Conservation (phyloP, 371 early-diverging fungal species). For the Mortierella sp. region DNA sequence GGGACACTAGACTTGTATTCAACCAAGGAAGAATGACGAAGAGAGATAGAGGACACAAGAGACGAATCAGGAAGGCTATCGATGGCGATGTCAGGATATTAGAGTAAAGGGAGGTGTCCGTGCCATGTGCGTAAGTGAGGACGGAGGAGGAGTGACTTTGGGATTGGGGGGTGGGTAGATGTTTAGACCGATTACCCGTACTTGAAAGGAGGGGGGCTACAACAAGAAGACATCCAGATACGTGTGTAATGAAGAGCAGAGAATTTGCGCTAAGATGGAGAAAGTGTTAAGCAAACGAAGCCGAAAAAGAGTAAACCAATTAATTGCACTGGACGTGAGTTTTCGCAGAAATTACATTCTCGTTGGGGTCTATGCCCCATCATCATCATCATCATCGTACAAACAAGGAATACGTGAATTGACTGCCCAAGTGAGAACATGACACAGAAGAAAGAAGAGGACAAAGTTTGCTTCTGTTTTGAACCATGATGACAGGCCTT, state of each 20-base stretch:
- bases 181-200: background rate
- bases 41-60: background rate
- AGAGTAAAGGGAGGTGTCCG: background rate
- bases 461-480: background rate
- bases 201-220: background rate
- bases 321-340: background rate
- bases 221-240: background rate
- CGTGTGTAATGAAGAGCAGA: background rate
- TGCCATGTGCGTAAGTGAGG: background rate
- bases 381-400: background rate
- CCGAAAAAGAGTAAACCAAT: background rate
- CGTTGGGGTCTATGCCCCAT: background rate
- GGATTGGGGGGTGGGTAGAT: too few relatives aligned
- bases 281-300: background rate
- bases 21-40: background rate
- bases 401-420: background rate
- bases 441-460: background rate
- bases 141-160: too few relatives aligned
- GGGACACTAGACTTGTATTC: background rate
- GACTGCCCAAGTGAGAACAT: background rate
- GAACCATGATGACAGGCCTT: background rate
- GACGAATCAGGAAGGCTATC: constrained; percentile 2
- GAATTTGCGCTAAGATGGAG: background rate
- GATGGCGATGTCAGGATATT: background rate
- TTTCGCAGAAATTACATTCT: background rate